Evolutionary conservation across 2,329 filamentous ascomycete genomes (phyloP).

Genomic region (Hymenoscyphus fraxineus): DNA sequence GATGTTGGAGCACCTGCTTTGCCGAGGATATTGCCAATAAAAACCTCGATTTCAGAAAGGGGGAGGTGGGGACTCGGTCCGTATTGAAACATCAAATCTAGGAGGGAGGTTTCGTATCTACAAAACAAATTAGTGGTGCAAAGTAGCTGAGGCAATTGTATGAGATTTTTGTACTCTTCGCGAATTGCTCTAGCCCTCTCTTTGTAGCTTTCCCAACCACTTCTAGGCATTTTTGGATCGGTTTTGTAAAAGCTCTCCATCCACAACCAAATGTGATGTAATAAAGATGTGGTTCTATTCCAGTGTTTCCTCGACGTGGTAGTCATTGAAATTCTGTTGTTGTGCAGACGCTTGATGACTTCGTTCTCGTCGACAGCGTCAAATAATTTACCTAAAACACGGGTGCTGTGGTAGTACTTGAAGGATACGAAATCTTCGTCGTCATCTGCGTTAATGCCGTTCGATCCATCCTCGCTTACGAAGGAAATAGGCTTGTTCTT

Average conservation of each 20-base stretch:
- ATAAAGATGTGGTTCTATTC: constrained; percentile 1
- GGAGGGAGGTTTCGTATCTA: neutral
- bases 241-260: neutral
- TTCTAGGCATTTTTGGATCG: neutral
- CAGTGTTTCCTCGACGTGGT: neutral
- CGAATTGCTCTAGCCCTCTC: neutral
- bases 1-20: neutral
- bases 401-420: constrained; percentile 1
- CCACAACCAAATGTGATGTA: neutral
- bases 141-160: neutral
- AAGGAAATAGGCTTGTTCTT: constrained; percentile 6
- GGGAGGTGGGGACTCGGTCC: neutral
- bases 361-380: constrained; percentile 3
- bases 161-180: neutral
- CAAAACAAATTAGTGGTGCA: neutral
- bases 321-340: neutral
- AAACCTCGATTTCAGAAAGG: neutral
- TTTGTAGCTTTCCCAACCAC: neutral
- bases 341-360: neutral
- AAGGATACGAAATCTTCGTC: neutral
- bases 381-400: constrained; percentile 1
- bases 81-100: neutral
- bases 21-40: constrained; percentile 3
- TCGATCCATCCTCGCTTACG: neutral
- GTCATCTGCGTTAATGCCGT: neutral